Conservation (phyloP, 352 stramenopile species). For the Phytophthora foliorum region DNA sequence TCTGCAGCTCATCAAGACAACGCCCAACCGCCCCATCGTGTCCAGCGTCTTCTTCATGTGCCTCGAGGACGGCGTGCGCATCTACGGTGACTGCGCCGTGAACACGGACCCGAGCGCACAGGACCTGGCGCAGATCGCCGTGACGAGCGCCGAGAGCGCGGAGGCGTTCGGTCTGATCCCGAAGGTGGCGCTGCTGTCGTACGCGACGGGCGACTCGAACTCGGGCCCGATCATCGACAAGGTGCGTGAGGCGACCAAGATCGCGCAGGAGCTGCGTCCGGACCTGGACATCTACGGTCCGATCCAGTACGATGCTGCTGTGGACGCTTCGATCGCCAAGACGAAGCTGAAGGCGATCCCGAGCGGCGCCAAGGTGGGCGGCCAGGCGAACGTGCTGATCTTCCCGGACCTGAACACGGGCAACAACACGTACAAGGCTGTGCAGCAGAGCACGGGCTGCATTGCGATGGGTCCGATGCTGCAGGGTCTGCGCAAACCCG, state of each 20-base stretch:
- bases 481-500: slow-evolving; percentile 87
- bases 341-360: slow-evolving; percentile 82
- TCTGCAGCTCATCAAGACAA: slow-evolving; percentile 91
- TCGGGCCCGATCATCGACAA: slow-evolving; percentile 88
- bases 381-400: slow-evolving; percentile 87
- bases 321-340: slow-evolving; percentile 81
- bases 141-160: slow-evolving; percentile 80
- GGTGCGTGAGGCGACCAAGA: slow-evolving; percentile 78
- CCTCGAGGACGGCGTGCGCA: slow-evolving; percentile 78
- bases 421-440: slow-evolving; percentile 93
- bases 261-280: slow-evolving; percentile 72
- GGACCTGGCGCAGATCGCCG: slow-evolving; percentile 84
- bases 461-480: slow-evolving; percentile 91
- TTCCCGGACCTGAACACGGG: slow-evolving; percentile 91
- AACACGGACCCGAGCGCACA: slow-evolving; percentile 83
- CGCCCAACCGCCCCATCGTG: slow-evolving; percentile 68
- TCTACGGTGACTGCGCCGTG: slow-evolving; percentile 90
- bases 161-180: slow-evolving; percentile 84
- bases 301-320: slow-evolving; percentile 90
- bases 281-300: slow-evolving; percentile 88
- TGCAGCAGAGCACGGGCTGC: slow-evolving; percentile 82
- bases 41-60: slow-evolving; percentile 93
- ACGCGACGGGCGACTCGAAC: slow-evolving; percentile 86
- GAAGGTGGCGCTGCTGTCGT: slow-evolving; percentile 86
- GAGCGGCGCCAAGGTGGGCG: slow-evolving; percentile 69